Evolutionary conservation across 805 yeast genomes (phyloP).

Genomic region (Nakazawaea anatomiae): DNA sequence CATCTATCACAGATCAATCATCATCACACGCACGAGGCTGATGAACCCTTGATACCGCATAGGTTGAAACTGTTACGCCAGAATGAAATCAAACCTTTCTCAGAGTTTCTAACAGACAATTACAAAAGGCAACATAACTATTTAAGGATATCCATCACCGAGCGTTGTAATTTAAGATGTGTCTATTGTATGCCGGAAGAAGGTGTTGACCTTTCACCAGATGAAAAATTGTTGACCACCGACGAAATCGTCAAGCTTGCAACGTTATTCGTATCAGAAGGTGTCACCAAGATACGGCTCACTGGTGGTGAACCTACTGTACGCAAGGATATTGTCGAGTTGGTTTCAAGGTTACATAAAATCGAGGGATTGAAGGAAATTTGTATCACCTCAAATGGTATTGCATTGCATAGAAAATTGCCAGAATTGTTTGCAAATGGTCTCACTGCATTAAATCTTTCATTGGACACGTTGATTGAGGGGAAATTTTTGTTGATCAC

Average conservation of each 20-base stretch:
- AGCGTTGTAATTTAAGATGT: conserved; percentile 41
- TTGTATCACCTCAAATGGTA: conserved; percentile 48
- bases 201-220: conserved; percentile 43
- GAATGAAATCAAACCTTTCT: conserved; percentile 14
- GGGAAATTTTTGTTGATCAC: conserved; percentile 46
- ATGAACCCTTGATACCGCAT: not conserved
- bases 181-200: conserved; percentile 54
- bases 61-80: not conserved
- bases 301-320: conserved; percentile 58
- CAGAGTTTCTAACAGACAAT: conserved; percentile 38
- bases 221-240: conserved; percentile 31
- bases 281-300: conserved; percentile 44
- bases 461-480: conserved; percentile 44
- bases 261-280: conserved; percentile 36
- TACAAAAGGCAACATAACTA: conserved; percentile 42
- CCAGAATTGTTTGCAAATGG: conserved; percentile 35
- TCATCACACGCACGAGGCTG: not conserved
- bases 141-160: conserved; percentile 45
- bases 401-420: conserved; percentile 42
- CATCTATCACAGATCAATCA: not conserved
- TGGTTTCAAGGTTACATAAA: conserved; percentile 30
- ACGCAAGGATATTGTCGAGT: conserved; percentile 40
- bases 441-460: conserved; percentile 40
- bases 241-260: conserved; percentile 40
- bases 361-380: conserved; percentile 40